Conservation (phyloP, 2,329 filamentous ascomycete species). For the Aureobasidium sp. region DNA sequence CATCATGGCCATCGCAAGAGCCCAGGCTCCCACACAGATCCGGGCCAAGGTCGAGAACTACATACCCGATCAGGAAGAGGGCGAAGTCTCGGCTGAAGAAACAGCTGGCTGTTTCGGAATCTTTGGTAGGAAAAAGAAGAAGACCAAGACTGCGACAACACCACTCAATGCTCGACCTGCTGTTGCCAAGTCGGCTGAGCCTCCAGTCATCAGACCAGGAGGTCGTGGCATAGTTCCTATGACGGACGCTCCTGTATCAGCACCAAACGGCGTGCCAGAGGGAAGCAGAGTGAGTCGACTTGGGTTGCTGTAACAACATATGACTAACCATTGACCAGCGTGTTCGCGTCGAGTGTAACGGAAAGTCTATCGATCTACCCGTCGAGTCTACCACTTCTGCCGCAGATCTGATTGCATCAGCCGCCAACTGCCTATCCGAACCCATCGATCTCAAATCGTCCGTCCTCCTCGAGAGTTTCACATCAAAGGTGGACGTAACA, state of each 20-base stretch:
- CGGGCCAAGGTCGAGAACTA: slow-evolving; percentile 1
- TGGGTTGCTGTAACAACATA: slow-evolving; percentile 11
- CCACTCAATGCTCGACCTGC: not conserved
- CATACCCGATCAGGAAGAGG: not conserved
- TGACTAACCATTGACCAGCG: slow-evolving; percentile 39
- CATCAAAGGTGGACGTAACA: slow-evolving; percentile 64
- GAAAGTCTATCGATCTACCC: slow-evolving; percentile 60
- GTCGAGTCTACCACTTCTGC: slow-evolving; percentile 67
- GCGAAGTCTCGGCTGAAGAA: slow-evolving; percentile 4
- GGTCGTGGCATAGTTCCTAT: slow-evolving; percentile 44
- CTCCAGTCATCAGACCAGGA: slow-evolving; percentile 34
- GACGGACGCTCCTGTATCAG: slow-evolving; percentile 70
- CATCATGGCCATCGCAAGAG: not conserved
- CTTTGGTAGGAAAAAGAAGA: slow-evolving; percentile 26
- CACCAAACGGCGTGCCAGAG: slow-evolving; percentile 51
- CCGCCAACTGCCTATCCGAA: slow-evolving; percentile 55
- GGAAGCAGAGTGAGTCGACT: slow-evolving; percentile 51
- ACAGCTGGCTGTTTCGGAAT: slow-evolving; percentile 26
- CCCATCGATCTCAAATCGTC: slow-evolving; percentile 56
- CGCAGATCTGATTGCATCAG: slow-evolving; percentile 61
- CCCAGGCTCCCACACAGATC: not conserved
- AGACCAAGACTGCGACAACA: not conserved
- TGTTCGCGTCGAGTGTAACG: slow-evolving; percentile 65
- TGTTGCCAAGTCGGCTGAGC: slow-evolving; percentile 12
- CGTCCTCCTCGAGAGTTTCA: slow-evolving; percentile 67